Evolutionary conservation across 1,284 basidiomycete genomes (phyloP).

Genomic region (Apiotrichum sp.): DNA sequence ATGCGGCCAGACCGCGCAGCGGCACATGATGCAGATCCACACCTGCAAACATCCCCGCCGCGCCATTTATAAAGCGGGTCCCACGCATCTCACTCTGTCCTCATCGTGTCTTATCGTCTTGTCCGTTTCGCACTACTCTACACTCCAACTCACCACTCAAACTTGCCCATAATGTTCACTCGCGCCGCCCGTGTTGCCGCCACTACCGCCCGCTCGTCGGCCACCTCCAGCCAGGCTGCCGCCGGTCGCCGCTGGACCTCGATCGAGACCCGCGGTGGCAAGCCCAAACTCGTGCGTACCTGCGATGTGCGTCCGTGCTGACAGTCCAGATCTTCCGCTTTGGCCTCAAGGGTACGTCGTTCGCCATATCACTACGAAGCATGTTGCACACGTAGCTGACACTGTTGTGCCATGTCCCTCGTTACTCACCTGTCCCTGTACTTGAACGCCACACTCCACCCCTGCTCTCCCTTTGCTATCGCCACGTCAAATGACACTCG

Average conservation of each 20-base stretch:
- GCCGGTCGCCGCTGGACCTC: constrained; percentile 29
- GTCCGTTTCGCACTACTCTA: neutral
- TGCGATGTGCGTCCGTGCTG: neutral
- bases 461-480: neutral
- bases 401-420: neutral
- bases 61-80: too few species aligned
- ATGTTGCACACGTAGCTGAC: neutral
- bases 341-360: constrained; percentile 29
- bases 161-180: constrained; percentile 1
- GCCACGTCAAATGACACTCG: neutral
- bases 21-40: too few species aligned
- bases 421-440: neutral
- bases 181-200: constrained; percentile 7
- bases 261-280: constrained; percentile 31
- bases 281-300: constrained; percentile 40
- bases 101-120: neutral
- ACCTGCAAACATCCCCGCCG: too few species aligned
- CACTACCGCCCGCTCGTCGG: constrained; percentile 5
- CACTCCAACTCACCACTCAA: neutral
- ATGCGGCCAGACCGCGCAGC: too few species aligned
- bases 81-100: too few species aligned
- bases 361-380: too few species aligned
- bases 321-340: constrained; percentile 43
- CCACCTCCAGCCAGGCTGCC: constrained; percentile 11
- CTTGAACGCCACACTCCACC: constrained; percentile 11